Percentiles rank a stretch among this genome's conserved stretches.
These are phyloP conservation scores for Luffa aegyptiaca DNA, from an alignment of 306 rosid species.

Conservation along the genomic window DNA sequence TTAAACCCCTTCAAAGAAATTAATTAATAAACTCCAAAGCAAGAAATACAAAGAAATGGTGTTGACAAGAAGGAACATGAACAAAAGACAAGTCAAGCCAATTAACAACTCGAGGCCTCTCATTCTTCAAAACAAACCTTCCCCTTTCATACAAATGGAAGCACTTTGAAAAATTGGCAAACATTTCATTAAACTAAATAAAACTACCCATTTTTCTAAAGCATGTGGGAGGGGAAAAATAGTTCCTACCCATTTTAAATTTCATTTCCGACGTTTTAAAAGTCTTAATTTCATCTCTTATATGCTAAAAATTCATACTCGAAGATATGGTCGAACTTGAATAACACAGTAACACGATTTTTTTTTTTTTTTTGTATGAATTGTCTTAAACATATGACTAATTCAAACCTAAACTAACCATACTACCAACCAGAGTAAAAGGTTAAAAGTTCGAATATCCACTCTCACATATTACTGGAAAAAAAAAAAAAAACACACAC, in stretches of 20 bases:
- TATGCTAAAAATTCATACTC: not conserved
- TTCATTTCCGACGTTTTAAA: no score
- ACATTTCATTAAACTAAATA: not conserved
- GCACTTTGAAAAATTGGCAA: not conserved
- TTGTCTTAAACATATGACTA: not conserved
- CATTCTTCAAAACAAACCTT: not conserved
- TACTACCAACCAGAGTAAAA: no score
- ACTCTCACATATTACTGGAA: no score
- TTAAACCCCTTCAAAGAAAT: not conserved
- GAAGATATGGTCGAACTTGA: not conserved
- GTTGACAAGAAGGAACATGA: not conserved
- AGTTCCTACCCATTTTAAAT: not conserved
- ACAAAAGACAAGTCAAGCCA: conserved; percentile 1
- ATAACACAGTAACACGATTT: not conserved
- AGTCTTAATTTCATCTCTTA: not conserved
- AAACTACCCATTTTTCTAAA: not conserved
- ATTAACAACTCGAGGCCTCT: not conserved
- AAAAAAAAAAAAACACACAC: no score
- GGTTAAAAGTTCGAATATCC: no score
- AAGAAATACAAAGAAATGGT: not conserved
- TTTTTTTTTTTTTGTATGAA: no score
- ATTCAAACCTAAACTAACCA: not conserved
- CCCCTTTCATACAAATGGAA: not conserved
- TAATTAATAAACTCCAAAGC: not conserved
- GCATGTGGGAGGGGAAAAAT: not conserved